Evolutionary conservation across 1,139 yeast genomes (phyloP).

Genomic region (Debaryomyces sp.): DNA sequence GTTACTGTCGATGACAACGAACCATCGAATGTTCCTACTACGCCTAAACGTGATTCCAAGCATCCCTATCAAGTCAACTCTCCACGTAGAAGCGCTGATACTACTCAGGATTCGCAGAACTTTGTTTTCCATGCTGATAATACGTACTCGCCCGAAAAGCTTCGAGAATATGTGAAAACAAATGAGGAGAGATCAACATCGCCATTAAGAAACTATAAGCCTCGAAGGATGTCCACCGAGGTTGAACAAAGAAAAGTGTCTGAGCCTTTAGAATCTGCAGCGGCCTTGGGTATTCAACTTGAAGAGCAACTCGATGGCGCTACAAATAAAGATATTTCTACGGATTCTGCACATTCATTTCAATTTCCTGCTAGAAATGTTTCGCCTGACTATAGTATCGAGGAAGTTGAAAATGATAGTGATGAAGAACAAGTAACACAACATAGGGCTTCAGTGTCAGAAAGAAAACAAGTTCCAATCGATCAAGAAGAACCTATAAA

Average conservation of each 20-base stretch:
- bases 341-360: conserved; percentile 7
- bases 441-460: background rate
- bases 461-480: background rate
- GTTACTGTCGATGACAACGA: conserved; percentile 7
- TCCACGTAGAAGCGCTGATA: conserved; percentile 11
- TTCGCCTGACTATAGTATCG: conserved; percentile 41
- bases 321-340: conserved; percentile 12
- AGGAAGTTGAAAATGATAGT: conserved; percentile 39
- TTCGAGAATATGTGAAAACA: conserved; percentile 24
- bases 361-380: background rate
- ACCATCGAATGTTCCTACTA: background rate
- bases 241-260: conserved; percentile 20
- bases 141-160: conserved; percentile 20
- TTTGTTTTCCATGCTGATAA: conserved; percentile 27
- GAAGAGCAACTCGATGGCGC: conserved; percentile 24
- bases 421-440: conserved; percentile 15
- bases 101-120: conserved; percentile 32
- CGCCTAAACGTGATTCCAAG: background rate
- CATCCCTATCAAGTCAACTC: conserved; percentile 22
- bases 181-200: conserved; percentile 20
- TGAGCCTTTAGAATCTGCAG: conserved; percentile 30
- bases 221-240: conserved; percentile 9
- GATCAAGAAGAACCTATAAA: background rate
- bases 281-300: conserved; percentile 28
- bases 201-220: conserved; percentile 26